phyloP scores from a whole-genome alignment of 805 yeast genomes.

The Metschnikowia matae region DNA sequence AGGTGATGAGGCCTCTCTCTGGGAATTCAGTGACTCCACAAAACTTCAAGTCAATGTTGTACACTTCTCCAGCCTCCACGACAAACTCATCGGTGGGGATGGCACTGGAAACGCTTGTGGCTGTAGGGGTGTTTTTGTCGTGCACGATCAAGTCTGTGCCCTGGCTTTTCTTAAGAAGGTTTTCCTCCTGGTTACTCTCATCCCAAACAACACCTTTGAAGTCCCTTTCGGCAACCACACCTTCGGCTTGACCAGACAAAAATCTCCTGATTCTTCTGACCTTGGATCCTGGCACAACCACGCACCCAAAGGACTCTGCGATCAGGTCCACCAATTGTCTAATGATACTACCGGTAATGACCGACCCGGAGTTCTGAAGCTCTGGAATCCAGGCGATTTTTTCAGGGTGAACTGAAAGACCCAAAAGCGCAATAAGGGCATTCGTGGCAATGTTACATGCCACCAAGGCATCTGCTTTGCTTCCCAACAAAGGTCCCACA shows the following conservation, averaged over 20 bases:
- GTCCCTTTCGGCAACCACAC: conserved; percentile 85
- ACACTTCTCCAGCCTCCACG: conserved; percentile 79
- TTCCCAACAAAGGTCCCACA: conserved; percentile 76
- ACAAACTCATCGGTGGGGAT: conserved; percentile 70
- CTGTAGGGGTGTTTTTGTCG: conserved; percentile 9
- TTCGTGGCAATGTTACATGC: conserved; percentile 90
- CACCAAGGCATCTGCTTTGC: conserved; percentile 82
- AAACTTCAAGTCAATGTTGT: conserved; percentile 78
- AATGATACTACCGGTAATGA: conserved; percentile 64
- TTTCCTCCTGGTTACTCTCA: conserved; percentile 72
- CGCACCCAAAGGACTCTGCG: conserved; percentile 79
- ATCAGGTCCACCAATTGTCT: conserved; percentile 78
- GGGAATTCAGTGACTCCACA: conserved; percentile 54
- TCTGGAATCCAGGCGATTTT: conserved; percentile 44
- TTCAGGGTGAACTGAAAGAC: conserved; percentile 70
- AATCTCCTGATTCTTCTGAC: conserved; percentile 90
- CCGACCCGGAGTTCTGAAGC: conserved; percentile 15
- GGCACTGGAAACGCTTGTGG: conserved; percentile 44
- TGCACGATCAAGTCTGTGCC: conserved; percentile 16
- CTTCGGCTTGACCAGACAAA: conserved; percentile 93
- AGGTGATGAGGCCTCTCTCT: conserved; percentile 64
- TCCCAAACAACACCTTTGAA: conserved; percentile 91
- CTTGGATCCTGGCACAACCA: conserved; percentile 87
- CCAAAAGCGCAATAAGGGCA: conserved; percentile 73
- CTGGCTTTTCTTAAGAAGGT: conserved; percentile 39